Evolutionary conservation across 2,329 filamentous ascomycete species (phyloP).

Genomic region (Cadophora sp.): DNA sequence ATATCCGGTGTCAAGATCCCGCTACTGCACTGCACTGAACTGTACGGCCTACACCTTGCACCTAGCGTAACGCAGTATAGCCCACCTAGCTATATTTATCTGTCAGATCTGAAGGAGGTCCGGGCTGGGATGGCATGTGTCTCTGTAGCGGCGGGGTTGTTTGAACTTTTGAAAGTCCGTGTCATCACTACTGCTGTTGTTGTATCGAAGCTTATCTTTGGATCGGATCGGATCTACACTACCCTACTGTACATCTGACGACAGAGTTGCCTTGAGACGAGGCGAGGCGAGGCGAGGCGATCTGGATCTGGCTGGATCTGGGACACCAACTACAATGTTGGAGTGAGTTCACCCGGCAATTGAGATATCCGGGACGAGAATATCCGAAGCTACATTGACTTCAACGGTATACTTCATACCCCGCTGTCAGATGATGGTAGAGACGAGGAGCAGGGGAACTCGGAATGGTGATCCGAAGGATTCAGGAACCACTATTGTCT

Average conservation of each 20-base stretch:
- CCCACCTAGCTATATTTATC: background rate
- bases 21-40: background rate
- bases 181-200: background rate
- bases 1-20: conserved; percentile 1
- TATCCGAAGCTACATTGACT: background rate
- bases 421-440: background rate
- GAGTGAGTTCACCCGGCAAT: background rate
- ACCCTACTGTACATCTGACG: no score
- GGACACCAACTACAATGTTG: background rate
- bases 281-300: no score
- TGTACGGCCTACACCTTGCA: no score
- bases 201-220: background rate
- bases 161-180: background rate
- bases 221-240: no score
- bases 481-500: background rate
- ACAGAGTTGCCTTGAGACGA: background rate
- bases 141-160: background rate
- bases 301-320: no score
- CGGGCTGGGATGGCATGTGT: background rate
- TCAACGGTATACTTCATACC: background rate
- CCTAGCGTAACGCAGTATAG: background rate
- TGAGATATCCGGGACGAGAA: background rate
- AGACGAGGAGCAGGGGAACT: background rate
- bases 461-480: background rate
- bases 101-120: background rate